Evolutionary conservation across 768 basidiomycete genomes (phyloP), one percentile per base, ranked within the genome.

Genomic region (Sporobolomyces phaffii): DNA sequence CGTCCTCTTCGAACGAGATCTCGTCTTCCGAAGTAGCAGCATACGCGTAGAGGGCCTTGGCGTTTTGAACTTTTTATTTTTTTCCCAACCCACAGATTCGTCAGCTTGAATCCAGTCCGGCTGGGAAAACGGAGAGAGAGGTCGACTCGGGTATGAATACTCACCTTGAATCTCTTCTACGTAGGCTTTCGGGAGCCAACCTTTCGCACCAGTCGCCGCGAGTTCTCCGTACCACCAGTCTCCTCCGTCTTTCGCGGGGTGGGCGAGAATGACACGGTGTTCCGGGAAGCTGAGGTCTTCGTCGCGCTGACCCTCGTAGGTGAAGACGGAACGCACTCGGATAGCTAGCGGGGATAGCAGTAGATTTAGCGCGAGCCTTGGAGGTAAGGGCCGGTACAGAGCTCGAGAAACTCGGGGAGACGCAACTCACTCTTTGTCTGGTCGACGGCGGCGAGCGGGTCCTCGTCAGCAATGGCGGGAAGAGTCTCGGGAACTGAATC

Each of bases 121-220:
- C n/a, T n/a, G n/a, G n/a, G n/a, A n/a, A n/a, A n/a, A n/a, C n/a
- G n/a, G 13, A 18, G 22, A 47, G 7, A 33, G 36, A 56, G n/a
- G 8, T 18, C 26, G 14, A 18, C 34, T 15, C 5, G 56, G 50
- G 29, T 15, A 17, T 20, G 15, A 5, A 5, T 33, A 79, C 87
- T 72, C 78, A 91, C 92, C 80, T 41, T 84, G 81, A 34, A 91
- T 77, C 73, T 83, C 82, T 72, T 90, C 84, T 15, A 94, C 87
- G 73, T 94, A 97, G 3, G 86, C 85, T 76, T 86, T 86, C 1
- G 94, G 94, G 84, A 97, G 90, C 80, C 93, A 85, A 1, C 96
- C 96, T 60, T 81, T 84, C 36, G 86, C 78, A 20, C 83, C 76
- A 6, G 81, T 64, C 14, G 38, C 38, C 26, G 62, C 58, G 17